These are phyloP conservation scores for Pilobolus umbonatus DNA, from an alignment of 192 early-diverging fungal species.

Conservation along the genomic window DNA sequence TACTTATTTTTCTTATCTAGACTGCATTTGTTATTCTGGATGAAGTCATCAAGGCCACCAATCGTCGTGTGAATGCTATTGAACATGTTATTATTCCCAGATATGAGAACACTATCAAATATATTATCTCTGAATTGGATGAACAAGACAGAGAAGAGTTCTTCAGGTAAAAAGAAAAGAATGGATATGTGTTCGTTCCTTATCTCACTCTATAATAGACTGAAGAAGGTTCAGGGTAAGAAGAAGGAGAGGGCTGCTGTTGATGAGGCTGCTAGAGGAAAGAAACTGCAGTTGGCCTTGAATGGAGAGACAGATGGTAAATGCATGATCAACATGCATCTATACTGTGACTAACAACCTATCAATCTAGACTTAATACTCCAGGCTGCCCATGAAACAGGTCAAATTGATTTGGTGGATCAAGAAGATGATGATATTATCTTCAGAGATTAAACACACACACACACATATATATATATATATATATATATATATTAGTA, in stretches of 20 bases:
- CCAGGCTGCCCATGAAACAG: constrained; percentile 29
- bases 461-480: neutral
- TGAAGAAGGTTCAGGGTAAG: constrained; percentile 98
- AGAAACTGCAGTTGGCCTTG: constrained; percentile 1
- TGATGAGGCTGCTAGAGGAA: constrained; percentile 43
- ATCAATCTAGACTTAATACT: constrained; percentile 5
- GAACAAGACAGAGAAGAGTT: constrained; percentile 99
- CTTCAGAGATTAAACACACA: constrained; percentile 3
- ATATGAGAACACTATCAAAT: constrained; percentile 97
- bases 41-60: constrained; percentile 99
- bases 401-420: constrained; percentile 31
- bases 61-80: constrained; percentile 98
- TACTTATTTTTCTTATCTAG: constrained; percentile 33
- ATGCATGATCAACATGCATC: too few species aligned
- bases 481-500: too few species aligned
- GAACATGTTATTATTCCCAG: constrained; percentile 99
- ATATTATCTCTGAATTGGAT: constrained; percentile 94
- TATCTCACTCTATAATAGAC: constrained; percentile 41
- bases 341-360: too few species aligned
- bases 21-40: constrained; percentile 99
- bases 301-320: neutral
- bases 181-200: neutral
- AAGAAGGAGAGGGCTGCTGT: constrained; percentile 82
- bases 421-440: constrained; percentile 33
- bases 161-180: constrained; percentile 55